Conservation (phyloP, 305 asterid species). For the Solanum chacoense region DNA sequence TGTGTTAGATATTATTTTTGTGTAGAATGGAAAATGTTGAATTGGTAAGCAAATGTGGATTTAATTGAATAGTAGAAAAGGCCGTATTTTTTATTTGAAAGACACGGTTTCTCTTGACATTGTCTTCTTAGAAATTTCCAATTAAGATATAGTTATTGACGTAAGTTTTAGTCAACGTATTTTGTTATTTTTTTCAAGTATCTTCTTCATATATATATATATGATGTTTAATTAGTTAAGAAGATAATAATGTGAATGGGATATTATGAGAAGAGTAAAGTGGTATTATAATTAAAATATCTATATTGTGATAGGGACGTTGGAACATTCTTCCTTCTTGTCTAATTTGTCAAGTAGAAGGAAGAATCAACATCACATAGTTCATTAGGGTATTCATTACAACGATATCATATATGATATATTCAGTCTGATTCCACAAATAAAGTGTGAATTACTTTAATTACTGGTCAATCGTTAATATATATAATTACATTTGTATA, state of each 20-base stretch:
- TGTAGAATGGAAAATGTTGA: not conserved
- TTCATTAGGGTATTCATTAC: not conserved
- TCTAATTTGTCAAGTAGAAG: not conserved
- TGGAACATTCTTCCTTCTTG: not conserved
- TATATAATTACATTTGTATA: not conserved
- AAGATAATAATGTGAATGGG: not conserved
- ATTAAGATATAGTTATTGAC: not conserved
- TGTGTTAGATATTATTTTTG: not conserved
- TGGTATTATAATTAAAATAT: not conserved
- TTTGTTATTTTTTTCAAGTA: not conserved
- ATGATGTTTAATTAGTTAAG: not conserved
- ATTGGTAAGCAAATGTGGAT: slow-evolving; percentile 8
- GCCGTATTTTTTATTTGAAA: not conserved
- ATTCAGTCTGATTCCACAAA: not conserved
- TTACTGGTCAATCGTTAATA: not conserved
- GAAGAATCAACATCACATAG: not conserved
- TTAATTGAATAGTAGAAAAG: not conserved
- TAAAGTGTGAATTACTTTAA: not conserved
- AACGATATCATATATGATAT: not conserved
- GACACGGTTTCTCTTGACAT: not conserved
- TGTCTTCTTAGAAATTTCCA: not conserved
- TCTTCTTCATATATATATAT: not conserved
- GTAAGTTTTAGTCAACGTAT: not conserved
- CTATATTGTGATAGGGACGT: not conserved
- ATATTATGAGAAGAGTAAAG: not conserved